Base-by-base conservation (phyloP, 345 rosid species). In the Corchorus olitorius region DNA sequence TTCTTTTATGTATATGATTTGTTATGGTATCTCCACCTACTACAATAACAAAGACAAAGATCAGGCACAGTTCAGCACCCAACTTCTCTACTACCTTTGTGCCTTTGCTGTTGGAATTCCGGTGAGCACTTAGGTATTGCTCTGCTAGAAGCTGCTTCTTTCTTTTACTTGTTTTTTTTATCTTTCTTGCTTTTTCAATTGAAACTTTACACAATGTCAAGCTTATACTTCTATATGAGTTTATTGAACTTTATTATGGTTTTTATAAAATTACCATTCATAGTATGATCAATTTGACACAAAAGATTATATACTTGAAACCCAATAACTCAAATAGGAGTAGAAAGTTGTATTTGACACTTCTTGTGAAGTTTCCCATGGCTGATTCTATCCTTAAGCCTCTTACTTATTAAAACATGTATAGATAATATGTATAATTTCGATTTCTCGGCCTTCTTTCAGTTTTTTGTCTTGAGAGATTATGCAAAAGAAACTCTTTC, bases 41-140 rank as follows among this genome's bases (percentile, higher is more conserved):
- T 16, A 33, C 37, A 19, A n/a, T n/a, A n/a, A 27, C 34, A 12
- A 39, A 94, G 97, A 95, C 80, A 95, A 95, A 86, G 99, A 95
- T 82, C 89, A 91, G 80, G 94, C 93, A 63, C 99, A 95, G 78
- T 95, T 95, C 85, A 85, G 93, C 16, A 93, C 85, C 85, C 98
- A 95, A 80, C 86, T 95, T 59, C 54, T 90, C 20, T 95, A 95
- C 81, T 95, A 95, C 85, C 90, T 95, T 48, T 92, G 92, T 75
- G 93, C 46, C 63, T 95, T 95, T 78, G 97, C 99, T 80, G 92
- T 85, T 64, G 99, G 99, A 70, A 93, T 95, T 75, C 99, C 99
- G 87, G 99, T 95, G 92, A 89, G 96, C 83, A 76, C 73, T 81
- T 85, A 78, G 86, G 83, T 80, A 76, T 78, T 77, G 61, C 76